Evolutionary conservation across 352 stramenopile species (phyloP), one percentile per base, ranked within the genome.

Genomic region (Globisporangium paroecandrum): DNA sequence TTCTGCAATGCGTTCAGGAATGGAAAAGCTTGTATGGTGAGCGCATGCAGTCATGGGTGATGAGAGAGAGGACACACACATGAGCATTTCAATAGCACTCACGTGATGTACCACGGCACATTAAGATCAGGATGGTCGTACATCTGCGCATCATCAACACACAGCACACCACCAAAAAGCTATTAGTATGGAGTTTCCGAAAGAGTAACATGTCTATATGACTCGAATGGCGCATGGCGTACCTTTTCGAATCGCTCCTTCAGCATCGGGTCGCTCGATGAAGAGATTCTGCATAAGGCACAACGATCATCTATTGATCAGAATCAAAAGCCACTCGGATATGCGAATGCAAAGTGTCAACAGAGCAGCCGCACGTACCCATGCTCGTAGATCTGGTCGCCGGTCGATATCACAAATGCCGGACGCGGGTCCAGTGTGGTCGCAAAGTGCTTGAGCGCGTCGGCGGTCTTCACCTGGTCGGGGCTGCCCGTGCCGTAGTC

Each of bases 81-180:
- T 12, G 53, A 3, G 29, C 12, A 47, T 27, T 3, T 10, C 4
- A 49, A 4, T 13, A 18, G 25, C 20, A 87, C 82, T 69, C 77
- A 94, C 85, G 81, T 89, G 69, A 96, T 89, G 76, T 94, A 94
- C 88, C 88, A 96, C 4, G 88, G 86, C 24, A 96, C 66, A 61
- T 83, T 74, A 24, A 96, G 67, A 29, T 79, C 77, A 5, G 76
- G 68, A 34, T 90, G 76, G 9, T 73, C 75, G 67, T 96, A 96
- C 77, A 94, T 90, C 86, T 95, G 62, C 20, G 58, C 13, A 68
- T 13, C 54, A 38, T 4, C 8, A 55, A 29, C 56, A 51, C 36
- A n/a, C 18, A 46, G 25, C 7, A 63, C 29, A 29, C 56, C 15
- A 5, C 22, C 12, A 56, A 27, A 20, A n/a, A 22, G 41, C 4